Conservation (phyloP, 129 eudicot species). For the Smallanthus sonchifolius region DNA sequence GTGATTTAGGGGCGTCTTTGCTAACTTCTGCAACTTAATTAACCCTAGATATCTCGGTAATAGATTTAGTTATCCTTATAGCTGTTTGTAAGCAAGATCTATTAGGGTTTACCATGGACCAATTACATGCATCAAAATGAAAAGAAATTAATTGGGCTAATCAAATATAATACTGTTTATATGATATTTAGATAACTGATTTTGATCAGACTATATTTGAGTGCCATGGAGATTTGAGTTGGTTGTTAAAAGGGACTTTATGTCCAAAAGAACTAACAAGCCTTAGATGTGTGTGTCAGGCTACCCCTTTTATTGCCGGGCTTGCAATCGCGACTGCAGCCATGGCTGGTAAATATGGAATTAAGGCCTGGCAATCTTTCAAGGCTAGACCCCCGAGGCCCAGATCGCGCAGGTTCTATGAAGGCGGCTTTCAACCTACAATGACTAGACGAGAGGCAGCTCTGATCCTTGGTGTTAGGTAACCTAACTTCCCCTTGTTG, state of each 20-base stretch:
- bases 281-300: conserved; percentile 41
- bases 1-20: too few species aligned
- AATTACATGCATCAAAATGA: not conserved
- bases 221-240: not conserved
- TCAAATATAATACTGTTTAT: not conserved
- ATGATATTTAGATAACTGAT: not conserved
- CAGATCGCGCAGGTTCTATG: conserved; percentile 68
- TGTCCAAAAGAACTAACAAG: not conserved
- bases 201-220: not conserved
- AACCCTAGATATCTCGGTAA: not conserved
- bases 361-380: conserved; percentile 84
- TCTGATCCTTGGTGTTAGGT: conserved; percentile 92
- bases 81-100: conserved; percentile 3
- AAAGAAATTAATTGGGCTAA: not conserved
- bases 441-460: conserved; percentile 97
- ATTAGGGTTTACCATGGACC: not conserved
- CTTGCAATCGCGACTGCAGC: conserved; percentile 79
- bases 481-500: not conserved
- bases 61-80: not conserved
- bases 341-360: conserved; percentile 69
- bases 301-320: conserved; percentile 72
- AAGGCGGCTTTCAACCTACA: conserved; percentile 84
- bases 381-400: conserved; percentile 72
- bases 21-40: not conserved
- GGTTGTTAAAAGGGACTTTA: not conserved